Evolutionary conservation across 495 filamentous ascomycete species (phyloP).

Genomic region (Xylaria palmicola): DNA sequence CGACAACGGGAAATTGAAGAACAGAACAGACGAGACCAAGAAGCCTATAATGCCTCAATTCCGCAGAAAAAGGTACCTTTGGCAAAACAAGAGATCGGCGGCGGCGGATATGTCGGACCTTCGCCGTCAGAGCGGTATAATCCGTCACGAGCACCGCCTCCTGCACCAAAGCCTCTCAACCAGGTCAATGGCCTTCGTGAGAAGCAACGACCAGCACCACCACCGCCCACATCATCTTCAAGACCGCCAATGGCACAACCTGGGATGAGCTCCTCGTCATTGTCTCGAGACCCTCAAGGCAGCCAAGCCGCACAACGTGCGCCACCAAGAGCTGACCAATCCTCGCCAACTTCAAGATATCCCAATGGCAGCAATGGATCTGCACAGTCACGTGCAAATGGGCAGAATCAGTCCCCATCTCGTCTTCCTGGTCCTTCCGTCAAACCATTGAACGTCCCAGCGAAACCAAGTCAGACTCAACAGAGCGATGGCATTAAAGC

Average conservation of each 20-base stretch:
- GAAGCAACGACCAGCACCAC: constrained; percentile 52
- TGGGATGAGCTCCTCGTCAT: constrained; percentile 32
- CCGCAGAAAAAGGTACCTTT: constrained; percentile 72
- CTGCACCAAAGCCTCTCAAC: constrained; percentile 53
- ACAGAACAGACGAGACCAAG: constrained; percentile 68
- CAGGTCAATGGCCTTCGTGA: constrained; percentile 49
- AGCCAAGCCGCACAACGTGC: constrained; percentile 25
- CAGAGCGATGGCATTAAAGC: constrained; percentile 68
- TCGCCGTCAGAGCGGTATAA: constrained; percentile 69
- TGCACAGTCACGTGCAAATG: constrained; percentile 31
- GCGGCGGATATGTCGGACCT: constrained; percentile 64
- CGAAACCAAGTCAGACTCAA: constrained; percentile 62
- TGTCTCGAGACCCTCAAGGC: constrained; percentile 22
- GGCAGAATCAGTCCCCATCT: constrained; percentile 47
- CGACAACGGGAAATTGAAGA: constrained; percentile 66
- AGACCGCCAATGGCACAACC: constrained; percentile 43
- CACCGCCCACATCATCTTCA: constrained; percentile 34
- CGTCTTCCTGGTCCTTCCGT: constrained; percentile 66
- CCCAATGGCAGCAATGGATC: constrained; percentile 35
- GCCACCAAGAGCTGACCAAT: constrained; percentile 25
- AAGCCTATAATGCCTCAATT: constrained; percentile 82
- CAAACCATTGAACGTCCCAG: constrained; percentile 87
- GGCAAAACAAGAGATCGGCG: constrained; percentile 86
- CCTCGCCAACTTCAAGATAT: constrained; percentile 32
- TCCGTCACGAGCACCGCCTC: constrained; percentile 67